These are phyloP conservation scores for Ensete glaucum DNA, from an alignment of 176 grass and related monocot species.

Conservation along the genomic window DNA sequence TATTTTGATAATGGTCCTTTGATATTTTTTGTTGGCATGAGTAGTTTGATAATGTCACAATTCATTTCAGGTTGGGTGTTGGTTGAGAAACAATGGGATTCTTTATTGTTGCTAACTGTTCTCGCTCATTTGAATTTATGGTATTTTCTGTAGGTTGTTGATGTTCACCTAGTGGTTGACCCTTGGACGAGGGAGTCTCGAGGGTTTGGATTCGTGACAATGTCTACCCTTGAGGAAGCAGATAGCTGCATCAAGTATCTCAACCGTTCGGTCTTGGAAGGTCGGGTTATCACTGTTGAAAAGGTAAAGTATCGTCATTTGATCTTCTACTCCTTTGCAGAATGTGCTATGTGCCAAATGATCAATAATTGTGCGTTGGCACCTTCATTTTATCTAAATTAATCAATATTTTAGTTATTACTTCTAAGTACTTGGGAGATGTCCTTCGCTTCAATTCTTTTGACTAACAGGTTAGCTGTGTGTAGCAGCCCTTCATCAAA, in stretches of 20 bases:
- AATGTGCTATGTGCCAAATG: neutral
- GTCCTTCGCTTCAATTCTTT: conserved; percentile 44
- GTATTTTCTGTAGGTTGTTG: neutral
- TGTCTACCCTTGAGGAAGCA: conserved; percentile 1
- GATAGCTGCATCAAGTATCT: conserved; percentile 11
- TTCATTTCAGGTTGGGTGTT: too few relatives aligned
- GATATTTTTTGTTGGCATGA: too few relatives aligned
- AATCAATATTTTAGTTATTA: conserved; percentile 13
- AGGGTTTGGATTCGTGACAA: conserved; percentile 18
- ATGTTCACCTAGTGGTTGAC: conserved; percentile 9
- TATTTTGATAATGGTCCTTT: too few relatives aligned
- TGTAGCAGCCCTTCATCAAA: conserved; percentile 64
- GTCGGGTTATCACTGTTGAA: conserved; percentile 23
- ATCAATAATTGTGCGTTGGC: neutral
- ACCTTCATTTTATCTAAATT: conserved; percentile 2
- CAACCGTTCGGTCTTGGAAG: conserved; percentile 11
- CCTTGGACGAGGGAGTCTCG: conserved; percentile 16
- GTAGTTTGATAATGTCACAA: too few relatives aligned
- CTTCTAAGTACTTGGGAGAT: conserved; percentile 30
- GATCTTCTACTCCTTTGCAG: neutral
- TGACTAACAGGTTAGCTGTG: conserved; percentile 64
- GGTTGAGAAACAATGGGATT: neutral
- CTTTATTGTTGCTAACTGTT: neutral
- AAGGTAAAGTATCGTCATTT: neutral
- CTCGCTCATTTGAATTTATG: neutral